These are phyloP conservation scores for Hordeum marinum DNA, from an alignment of 176 grass and related monocot species.

Conservation along the genomic window DNA sequence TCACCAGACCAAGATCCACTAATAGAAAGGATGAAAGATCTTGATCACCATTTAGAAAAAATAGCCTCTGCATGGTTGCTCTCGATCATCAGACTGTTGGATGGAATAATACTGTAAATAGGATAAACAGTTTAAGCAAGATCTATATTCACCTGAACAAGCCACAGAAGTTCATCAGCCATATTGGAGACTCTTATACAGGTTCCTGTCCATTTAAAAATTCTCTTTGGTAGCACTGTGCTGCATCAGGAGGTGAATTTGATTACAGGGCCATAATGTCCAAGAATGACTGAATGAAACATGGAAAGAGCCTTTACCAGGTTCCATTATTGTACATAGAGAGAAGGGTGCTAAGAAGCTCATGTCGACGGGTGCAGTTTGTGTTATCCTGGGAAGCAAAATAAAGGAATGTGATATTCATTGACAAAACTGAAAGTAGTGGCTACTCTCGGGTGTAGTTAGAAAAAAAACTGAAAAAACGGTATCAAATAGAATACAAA, in stretches of 20 bases:
- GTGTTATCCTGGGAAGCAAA: slow-evolving; percentile 46
- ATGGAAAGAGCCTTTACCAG: slow-evolving; percentile 51
- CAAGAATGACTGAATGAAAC: slow-evolving; percentile 35
- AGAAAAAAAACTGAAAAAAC: too few relatives aligned
- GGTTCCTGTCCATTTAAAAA: slow-evolving; percentile 55
- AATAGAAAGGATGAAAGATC: slow-evolving; percentile 89
- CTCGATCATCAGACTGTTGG: slow-evolving; percentile 14
- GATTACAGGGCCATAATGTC: slow-evolving; percentile 15
- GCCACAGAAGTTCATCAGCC: slow-evolving; percentile 76
- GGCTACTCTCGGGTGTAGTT: too few relatives aligned
- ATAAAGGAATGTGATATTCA: slow-evolving; percentile 15
- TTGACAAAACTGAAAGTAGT: too few relatives aligned
- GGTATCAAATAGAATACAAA: too few relatives aligned
- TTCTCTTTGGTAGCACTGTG: slow-evolving; percentile 45
- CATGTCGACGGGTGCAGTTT: slow-evolving; percentile 48
- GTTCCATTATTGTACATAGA: slow-evolving; percentile 52
- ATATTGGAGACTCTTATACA: slow-evolving; percentile 60
- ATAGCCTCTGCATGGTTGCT: slow-evolving; percentile 68
- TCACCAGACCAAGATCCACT: slow-evolving; percentile 83
- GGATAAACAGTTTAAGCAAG: slow-evolving; percentile 18
- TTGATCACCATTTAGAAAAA: slow-evolving; percentile 93
- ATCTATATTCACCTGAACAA: slow-evolving; percentile 60
- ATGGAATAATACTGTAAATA: slow-evolving; percentile 26
- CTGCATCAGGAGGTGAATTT: slow-evolving; percentile 47
- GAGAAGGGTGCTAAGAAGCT: slow-evolving; percentile 56